Base-by-base conservation (phyloP, 306 rosid species). In the Vigna unguiculata region DNA sequence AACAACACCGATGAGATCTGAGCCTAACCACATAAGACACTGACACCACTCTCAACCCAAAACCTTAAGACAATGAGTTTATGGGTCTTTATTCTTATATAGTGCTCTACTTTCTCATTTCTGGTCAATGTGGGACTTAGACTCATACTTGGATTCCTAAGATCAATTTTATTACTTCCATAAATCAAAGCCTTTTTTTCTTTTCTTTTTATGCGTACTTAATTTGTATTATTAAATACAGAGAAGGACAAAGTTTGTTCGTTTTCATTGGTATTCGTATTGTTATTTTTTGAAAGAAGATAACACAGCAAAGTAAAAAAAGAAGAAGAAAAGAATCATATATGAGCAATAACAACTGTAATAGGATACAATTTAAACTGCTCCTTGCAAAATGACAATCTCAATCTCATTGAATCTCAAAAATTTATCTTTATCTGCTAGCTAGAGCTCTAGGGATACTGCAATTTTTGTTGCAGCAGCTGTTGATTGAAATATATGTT, bases 361-460 rank as follows among this genome's bases (percentile, higher is more conserved):
- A 54, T 38, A 47, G 69, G 63, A 34, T 60, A 32, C 70, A 77
- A 60, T 59, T 80, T 36, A 52, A 63, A 80, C 80, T 66, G 13
- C 41, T 32, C 54, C 51, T 41, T 28, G 47, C 74, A 41, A 58
- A 48, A 65, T 60, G 84, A 78, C 78, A 67, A 75, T 11, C 70
- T 53, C 59, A 76, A 80, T 76, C 83, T 75, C 66, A 74, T 81
- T 74, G 81, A 85, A 77, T 85, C 86, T 83, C 75, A 16, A 77
- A 64, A 76, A 13, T 49, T 75, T 55, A 80, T 83, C 83, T 72
- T 74, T 54, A 64, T 71, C 51, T 15, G 72, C 71, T 68, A 54
- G 73, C 62, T 58, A 25, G 74, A 64, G 81, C 49, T 80, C 71
- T 74, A 46, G 80, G 86, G 72, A 78, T 73, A 45, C 75, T 78